Conservation (phyloP, 768 basidiomycete genomes). For the Tricholoma matsutake region DNA sequence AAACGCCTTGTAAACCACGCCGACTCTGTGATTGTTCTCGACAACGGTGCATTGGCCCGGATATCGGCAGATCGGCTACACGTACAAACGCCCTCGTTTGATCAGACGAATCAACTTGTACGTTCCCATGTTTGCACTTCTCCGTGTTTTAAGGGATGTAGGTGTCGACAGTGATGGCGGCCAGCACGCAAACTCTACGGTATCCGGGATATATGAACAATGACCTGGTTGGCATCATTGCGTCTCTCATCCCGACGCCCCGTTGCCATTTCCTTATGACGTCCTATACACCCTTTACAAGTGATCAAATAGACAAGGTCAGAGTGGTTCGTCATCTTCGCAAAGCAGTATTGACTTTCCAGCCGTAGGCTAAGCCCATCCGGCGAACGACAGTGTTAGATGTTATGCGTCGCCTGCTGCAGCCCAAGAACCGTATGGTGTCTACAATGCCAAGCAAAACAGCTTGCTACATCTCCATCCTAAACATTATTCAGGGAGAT, state of each 20-base stretch:
- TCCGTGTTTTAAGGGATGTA: constrained; percentile 26
- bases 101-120: constrained; percentile 90
- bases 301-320: constrained; percentile 95
- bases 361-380: constrained; percentile 81
- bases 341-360: neutral
- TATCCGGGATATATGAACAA: constrained; percentile 99
- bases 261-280: constrained; percentile 99
- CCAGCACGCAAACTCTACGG: constrained; percentile 92
- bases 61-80: constrained; percentile 93
- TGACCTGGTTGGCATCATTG: constrained; percentile 95
- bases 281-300: constrained; percentile 97
- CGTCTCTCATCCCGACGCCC: constrained; percentile 94
- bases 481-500: constrained; percentile 98
- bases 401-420: constrained; percentile 95
- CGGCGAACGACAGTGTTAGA: constrained; percentile 96
- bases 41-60: constrained; percentile 90
- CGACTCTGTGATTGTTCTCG: constrained; percentile 95
- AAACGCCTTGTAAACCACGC: constrained; percentile 95
- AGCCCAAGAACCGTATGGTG: constrained; percentile 99
- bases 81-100: constrained; percentile 81
- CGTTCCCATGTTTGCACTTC: constrained; percentile 18
- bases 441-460: constrained; percentile 90
- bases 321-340: neutral
- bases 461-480: constrained; percentile 94
- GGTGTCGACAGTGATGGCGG: constrained; percentile 98